phyloP scores from a whole-genome alignment of 2,329 filamentous ascomycete species.

The Claviceps fusiformis region DNA sequence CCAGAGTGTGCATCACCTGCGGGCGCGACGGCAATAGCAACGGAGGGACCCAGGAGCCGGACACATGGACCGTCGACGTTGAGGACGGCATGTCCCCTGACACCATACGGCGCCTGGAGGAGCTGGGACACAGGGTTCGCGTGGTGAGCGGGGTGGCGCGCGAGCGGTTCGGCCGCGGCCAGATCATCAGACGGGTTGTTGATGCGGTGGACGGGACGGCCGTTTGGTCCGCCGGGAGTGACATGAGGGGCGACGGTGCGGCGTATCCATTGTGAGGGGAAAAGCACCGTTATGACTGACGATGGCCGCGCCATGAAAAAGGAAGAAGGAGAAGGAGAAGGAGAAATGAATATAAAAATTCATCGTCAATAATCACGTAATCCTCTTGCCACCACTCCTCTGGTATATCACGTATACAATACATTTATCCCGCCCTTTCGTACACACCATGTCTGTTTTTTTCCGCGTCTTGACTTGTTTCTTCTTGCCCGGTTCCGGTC shows the following conservation, averaged over 20 bases:
- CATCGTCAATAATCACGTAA: too few relatives aligned
- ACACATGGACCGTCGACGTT: constrained; percentile 52
- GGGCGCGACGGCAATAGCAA: constrained; percentile 8
- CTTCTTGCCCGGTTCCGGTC: too few relatives aligned
- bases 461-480: too few relatives aligned
- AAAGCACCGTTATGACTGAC: neutral
- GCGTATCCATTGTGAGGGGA: constrained; percentile 35
- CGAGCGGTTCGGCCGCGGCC: constrained; percentile 68
- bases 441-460: too few relatives aligned
- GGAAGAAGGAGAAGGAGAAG: too few relatives aligned
- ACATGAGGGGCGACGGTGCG: constrained; percentile 71
- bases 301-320: too few relatives aligned
- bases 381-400: too few relatives aligned
- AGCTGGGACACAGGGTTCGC: constrained; percentile 59
- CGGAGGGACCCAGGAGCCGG: too few relatives aligned
- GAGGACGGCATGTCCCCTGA: constrained; percentile 69
- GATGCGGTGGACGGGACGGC: constrained; percentile 54
- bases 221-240: constrained; percentile 82
- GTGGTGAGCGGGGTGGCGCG: constrained; percentile 53
- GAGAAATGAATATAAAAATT: too few relatives aligned
- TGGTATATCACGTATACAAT: too few relatives aligned
- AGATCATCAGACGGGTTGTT: constrained; percentile 67
- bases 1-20: constrained; percentile 75
- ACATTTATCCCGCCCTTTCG: too few relatives aligned
- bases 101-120: constrained; percentile 51